Base-by-base conservation (phyloP, 2,329 filamentous ascomycete genomes). In the Exophiala bonariae region DNA sequence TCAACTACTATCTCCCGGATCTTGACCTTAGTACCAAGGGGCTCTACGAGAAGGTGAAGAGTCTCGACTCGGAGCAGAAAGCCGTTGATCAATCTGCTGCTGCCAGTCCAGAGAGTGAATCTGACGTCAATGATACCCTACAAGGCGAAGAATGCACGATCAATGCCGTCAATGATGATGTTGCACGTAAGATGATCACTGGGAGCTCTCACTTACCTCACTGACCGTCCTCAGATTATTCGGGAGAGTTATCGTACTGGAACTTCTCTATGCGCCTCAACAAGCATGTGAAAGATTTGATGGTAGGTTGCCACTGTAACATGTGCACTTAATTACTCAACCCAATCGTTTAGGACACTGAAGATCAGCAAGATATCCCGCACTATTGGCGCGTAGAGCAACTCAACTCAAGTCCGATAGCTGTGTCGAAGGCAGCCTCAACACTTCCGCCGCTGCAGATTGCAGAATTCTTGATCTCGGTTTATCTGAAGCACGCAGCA, bases 191-290 rank as follows among this genome's bases (percentile, higher is more conserved):
- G 8, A 31, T n/a, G n/a, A 8, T 31, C 28, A 31, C 8, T 31
- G 28, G 9, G 28, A n/a, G 8, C 28, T 9, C 8, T 31, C 9
- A 31, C 28, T 6, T 11, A 26, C 6, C 23, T 26, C 11, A 11
- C 23, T 26, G 23, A 26, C 23, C 11, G 6, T 26, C 23, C 6
- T 26, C 23, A 69, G 68, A 73, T 50, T 73, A 73, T 52, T 73
- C 70, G 3, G 70, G 70, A n/a, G 70, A 73, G 50, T 72, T 72
- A 41, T 71, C 67, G 6, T 71, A 72, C 41, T 58, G 71, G 44
- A 72, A 69, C 42, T 72, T 73, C 44, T 71, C 69, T 3, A 66
- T 67, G 63, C 67, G 70, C 39, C 67, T 73, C 33, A 60, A 66
- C 35, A 62, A 63, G 32, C 69, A 72, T 33, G 70, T 72, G 11